These are phyloP conservation scores for Ceriops tagal DNA, from an alignment of 345 rosid genomes.

Conservation along the genomic window DNA sequence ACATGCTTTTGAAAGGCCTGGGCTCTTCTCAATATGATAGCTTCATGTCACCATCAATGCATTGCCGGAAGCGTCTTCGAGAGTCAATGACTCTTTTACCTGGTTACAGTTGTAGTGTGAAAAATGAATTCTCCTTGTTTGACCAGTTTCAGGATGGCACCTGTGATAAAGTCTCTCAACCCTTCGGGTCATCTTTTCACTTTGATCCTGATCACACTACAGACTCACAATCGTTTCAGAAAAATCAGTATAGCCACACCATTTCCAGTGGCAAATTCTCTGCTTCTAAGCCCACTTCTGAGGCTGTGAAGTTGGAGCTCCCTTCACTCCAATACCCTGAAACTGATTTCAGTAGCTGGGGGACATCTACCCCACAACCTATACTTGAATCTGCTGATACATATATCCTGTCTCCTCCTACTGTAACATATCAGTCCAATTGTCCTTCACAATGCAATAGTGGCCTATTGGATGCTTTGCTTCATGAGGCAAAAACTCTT, in stretches of 20 bases:
- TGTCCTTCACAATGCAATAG: slow-evolving; percentile 68
- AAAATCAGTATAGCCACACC: slow-evolving; percentile 70
- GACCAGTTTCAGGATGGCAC: slow-evolving; percentile 47
- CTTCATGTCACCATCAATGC: slow-evolving; percentile 49
- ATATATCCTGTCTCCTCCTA: slow-evolving; percentile 78
- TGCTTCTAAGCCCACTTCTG: slow-evolving; percentile 72
- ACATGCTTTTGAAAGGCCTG: slow-evolving; percentile 58
- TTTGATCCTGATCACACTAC: slow-evolving; percentile 50
- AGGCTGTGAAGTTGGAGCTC: slow-evolving; percentile 99
- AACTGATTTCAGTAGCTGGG: slow-evolving; percentile 74
- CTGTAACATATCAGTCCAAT: slow-evolving; percentile 44
- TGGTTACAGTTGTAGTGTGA: slow-evolving; percentile 40
- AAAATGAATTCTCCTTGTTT: slow-evolving; percentile 45
- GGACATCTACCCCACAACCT: slow-evolving; percentile 54
- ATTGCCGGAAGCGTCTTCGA: slow-evolving; percentile 56
- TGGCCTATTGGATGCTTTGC: slow-evolving; percentile 90
- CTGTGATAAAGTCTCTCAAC: slow-evolving; percentile 37
- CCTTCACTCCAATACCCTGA: slow-evolving; percentile 99
- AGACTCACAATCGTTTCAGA: slow-evolving; percentile 46
- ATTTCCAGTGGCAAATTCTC: slow-evolving; percentile 76
- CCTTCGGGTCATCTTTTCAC: slow-evolving; percentile 49
- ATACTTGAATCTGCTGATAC: slow-evolving; percentile 67
- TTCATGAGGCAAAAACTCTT: slow-evolving; percentile 68
- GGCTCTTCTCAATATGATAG: slow-evolving; percentile 55
- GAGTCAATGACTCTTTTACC: slow-evolving; percentile 48